phyloP scores from a whole-genome alignment of 805 yeast genomes.

The Hanseniaspora lachancei region DNA sequence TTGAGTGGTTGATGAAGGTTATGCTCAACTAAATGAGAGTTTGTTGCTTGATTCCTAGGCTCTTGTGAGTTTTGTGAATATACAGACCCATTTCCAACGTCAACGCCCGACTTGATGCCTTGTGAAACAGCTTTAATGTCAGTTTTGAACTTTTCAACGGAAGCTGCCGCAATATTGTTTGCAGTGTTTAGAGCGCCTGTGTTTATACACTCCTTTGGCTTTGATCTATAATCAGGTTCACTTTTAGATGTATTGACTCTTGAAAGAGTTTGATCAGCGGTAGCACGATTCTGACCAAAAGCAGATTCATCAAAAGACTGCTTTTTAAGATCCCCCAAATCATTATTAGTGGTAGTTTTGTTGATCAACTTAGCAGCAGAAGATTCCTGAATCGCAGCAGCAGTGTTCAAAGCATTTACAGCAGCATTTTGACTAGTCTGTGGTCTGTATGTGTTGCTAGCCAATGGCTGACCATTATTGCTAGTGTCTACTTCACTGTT shows the following conservation, averaged over 20 bases:
- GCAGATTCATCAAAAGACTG: background rate
- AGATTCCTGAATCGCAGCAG: conserved; percentile 11
- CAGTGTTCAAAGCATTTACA: conserved; percentile 11
- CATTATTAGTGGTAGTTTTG: background rate
- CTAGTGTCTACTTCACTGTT: background rate
- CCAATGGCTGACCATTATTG: background rate
- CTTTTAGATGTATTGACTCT: background rate
- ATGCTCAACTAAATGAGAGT: background rate
- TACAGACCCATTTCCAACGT: background rate
- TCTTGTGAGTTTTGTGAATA: no score
- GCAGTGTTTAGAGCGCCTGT: conserved; percentile 9
- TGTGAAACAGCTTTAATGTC: conserved; percentile 4
- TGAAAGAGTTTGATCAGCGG: background rate
- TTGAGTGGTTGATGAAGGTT: no score
- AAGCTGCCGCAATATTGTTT: conserved; percentile 9
- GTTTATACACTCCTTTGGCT: background rate
- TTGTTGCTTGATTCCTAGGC: no score
- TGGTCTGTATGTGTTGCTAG: background rate
- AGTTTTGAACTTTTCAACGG: conserved; percentile 12
- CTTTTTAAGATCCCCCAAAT: background rate
- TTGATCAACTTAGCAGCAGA: conserved; percentile 4
- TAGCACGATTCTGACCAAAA: background rate
- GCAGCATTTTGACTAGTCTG: conserved; percentile 1
- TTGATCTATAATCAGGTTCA: background rate
- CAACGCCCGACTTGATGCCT: background rate